Evolutionary conservation across 225 moss, liverwort and hornwort species (phyloP).

Genomic region (Anthoceros angustus): DNA sequence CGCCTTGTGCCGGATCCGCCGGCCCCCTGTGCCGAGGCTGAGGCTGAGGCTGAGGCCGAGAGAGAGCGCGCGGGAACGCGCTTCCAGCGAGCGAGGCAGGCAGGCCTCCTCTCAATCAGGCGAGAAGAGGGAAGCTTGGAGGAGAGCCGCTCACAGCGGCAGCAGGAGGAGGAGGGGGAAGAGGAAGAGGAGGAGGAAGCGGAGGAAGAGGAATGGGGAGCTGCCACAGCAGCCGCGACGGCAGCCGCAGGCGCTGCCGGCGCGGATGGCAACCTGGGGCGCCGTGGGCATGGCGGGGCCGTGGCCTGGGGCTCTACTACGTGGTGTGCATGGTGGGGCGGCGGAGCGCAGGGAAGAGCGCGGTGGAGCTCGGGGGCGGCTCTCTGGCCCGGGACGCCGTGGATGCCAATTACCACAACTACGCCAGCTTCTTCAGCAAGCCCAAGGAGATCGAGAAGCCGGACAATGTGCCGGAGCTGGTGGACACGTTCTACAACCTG

Average conservation of each 20-base stretch:
- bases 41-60: no score
- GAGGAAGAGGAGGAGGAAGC: no score
- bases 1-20: no score
- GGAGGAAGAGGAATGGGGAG: no score
- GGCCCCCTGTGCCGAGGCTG: no score
- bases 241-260: not conserved
- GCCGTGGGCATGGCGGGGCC: constrained; percentile 65
- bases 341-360: constrained; percentile 65
- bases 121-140: no score
- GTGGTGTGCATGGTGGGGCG: constrained; percentile 60
- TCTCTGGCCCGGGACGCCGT: constrained; percentile 69
- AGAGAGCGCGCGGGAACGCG: no score
- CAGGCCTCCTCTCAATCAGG: no score
- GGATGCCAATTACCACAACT: constrained; percentile 73
- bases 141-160: no score
- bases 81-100: no score
- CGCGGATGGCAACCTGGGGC: constrained; percentile 35
- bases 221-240: no score
- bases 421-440: constrained; percentile 75
- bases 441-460: constrained; percentile 91
- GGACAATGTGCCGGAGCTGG: constrained; percentile 80
- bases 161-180: no score
- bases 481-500: constrained; percentile 87
- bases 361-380: constrained; percentile 71
- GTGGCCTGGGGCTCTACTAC: constrained; percentile 56